Evolutionary conservation across 805 yeast species (phyloP), one percentile per base, ranked within the genome.

Genomic region (Lipomyces japonicus): DNA sequence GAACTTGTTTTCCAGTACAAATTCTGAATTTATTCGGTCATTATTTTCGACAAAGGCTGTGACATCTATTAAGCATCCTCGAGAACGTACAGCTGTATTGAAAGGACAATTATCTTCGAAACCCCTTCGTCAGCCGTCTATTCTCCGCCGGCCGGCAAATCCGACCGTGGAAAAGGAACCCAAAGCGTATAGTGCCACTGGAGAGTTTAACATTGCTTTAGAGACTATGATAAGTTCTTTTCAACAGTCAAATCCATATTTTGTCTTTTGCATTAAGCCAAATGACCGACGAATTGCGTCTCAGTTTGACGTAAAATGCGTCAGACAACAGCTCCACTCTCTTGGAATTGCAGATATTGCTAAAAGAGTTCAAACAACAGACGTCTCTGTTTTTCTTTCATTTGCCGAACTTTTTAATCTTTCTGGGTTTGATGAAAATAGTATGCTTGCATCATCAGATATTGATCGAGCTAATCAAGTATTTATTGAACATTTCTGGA

Each of bases 251-350:
- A 70, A 71, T 42, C 66, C 73, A 1, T 71, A 70, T 60, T 71
- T 71, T 53, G 68, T 71, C 26, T 61, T 69, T 38, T 71, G 75
- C 48, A 53, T 71, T 38, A 71, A 71, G 53, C 74, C 75, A 4
- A 71, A 71, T 52, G 75, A 71, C 50, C 65, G 69, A 35, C 60
- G 67, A 5, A 57, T 69, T 6, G 55, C 68, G 4, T 62, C 65
- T 7, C 64, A 68, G n/a, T 61, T 71, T 46, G 75, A 71, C 48
- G 73, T 74, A 9, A 64, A 74, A 23, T 69, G 73, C 48, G 72
- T 71, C 6, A 62, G 74, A 14, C 73, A 70, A 53, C 75, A 71
- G 53, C 64, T 70, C 22, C 63, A 67, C 37, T 73, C 74, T 1
- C 60, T 70, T 23, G 73, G 74, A 5, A 58, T 71, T 16, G 69